Conservation (phyloP, 2,329 filamentous ascomycete species). For the Gnomoniopsis sp. region DNA sequence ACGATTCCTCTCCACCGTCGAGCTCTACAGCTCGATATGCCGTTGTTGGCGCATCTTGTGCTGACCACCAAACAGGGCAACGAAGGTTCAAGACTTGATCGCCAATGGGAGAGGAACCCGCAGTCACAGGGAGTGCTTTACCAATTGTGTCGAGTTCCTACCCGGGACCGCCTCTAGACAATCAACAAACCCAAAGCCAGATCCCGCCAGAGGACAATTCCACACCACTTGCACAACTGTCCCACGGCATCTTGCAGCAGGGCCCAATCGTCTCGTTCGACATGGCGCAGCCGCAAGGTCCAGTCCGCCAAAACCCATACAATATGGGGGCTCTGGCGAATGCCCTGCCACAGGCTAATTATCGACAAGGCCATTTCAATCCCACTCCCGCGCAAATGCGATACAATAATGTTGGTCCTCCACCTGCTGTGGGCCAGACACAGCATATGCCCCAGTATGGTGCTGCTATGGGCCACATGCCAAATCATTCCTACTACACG, state of each 20-base stretch:
- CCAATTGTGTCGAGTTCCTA: conserved; percentile 19
- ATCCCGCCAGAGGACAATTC: conserved; percentile 17
- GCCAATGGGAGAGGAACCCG: conserved; percentile 24
- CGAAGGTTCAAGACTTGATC: neutral
- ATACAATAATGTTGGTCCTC: conserved; percentile 28
- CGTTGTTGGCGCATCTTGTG: neutral
- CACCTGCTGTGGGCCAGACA: conserved; percentile 35
- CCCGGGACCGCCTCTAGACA: conserved; percentile 23
- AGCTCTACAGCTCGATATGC: neutral
- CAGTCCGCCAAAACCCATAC: conserved; percentile 34
- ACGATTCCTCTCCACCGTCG: neutral
- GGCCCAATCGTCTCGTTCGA: conserved; percentile 40
- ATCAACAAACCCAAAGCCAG: conserved; percentile 21
- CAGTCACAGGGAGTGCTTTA: conserved; percentile 27
- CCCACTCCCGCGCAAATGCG: conserved; percentile 32
- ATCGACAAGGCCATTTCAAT: conserved; percentile 36
- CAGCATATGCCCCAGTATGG: conserved; percentile 35
- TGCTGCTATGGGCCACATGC: conserved; percentile 33
- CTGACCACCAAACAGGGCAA: conserved; percentile 7
- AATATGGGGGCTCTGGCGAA: conserved; percentile 45
- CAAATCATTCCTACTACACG: conserved; percentile 44
- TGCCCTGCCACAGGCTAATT: conserved; percentile 39
- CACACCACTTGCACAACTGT: conserved; percentile 28
- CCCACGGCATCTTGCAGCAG: conserved; percentile 33
- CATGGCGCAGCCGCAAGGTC: conserved; percentile 33